phyloP scores from a whole-genome alignment of 2,329 filamentous ascomycete species.

The Trichoderma asperellum region DNA sequence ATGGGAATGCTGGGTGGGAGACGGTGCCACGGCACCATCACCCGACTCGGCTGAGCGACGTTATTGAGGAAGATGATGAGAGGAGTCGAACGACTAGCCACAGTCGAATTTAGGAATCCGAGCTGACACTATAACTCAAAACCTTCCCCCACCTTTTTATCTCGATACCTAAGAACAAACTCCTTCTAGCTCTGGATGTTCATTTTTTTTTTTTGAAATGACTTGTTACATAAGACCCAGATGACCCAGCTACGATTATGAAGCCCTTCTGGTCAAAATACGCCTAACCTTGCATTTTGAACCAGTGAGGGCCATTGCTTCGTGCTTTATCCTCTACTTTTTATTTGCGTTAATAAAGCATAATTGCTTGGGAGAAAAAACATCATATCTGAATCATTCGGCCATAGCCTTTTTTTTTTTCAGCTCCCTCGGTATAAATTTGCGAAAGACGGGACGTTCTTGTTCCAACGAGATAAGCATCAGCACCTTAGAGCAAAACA shows the following conservation, averaged over 20 bases:
- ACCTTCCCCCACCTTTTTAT: neutral
- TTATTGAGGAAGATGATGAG: constrained; percentile 84
- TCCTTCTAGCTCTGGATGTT: constrained; percentile 25
- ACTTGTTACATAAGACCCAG: constrained; percentile 18
- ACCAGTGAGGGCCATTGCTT: neutral
- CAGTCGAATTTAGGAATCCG: constrained; percentile 50
- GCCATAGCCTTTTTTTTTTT: neutral
- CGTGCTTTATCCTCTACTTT: neutral
- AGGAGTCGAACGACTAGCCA: constrained; percentile 73
- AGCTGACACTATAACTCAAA: constrained; percentile 23
- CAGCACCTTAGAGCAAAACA: constrained; percentile 25
- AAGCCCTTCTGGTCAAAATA: neutral
- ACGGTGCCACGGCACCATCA: constrained; percentile 79
- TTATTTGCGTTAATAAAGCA: constrained; percentile 22
- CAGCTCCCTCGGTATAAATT: neutral
- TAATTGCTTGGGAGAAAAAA: neutral
- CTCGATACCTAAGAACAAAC: constrained; percentile 1
- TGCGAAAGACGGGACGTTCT: neutral
- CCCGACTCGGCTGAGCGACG: constrained; percentile 85
- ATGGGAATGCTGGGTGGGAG: constrained; percentile 74
- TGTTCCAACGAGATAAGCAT: neutral
- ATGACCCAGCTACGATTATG: constrained; percentile 18
- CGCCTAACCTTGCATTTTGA: constrained; percentile 19
- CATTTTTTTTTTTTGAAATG: neutral
- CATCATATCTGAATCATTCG: neutral